Base-by-base conservation (phyloP, 2,329 filamentous ascomycete genomes). In the Ophiosphaerella narmari region DNA sequence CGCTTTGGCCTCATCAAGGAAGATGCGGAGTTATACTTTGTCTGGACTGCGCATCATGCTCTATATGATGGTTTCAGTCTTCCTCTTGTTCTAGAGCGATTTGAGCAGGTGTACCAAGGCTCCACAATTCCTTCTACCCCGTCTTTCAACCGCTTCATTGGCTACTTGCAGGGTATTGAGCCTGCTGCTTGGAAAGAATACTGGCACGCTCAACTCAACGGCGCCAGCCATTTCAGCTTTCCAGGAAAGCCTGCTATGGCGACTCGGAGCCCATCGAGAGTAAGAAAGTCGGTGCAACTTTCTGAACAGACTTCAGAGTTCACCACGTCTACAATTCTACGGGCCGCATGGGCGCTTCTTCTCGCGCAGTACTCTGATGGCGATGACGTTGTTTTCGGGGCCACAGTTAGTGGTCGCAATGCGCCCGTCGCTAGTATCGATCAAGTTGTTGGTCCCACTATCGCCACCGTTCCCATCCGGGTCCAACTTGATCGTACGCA, bases 1-100 rank as follows among this genome's bases (percentile, higher is more conserved):
- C 75, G 78, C 7, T 81, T 77, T 43, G 77, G 75, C 4, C 60
- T 81, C 12, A 67, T 48, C 16, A 48, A 48, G 26, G 18, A 41
- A 9, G 48, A 48, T 12, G 16, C 23, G 11, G 33, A 5, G 11
- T 44, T 38, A 18, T 78, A 76, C 45, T 60, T 83, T n/a, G 50
- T 81, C 6, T 69, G 95, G 1, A 91, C 89, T 0, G 84, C 95
- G 34, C 82, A 91, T 0, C 91, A 96, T 71, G 89, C 90, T 2
- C 78, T 95, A n/a, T 96, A 96, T 57, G 91, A 96, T 63, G 91
- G 91, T 0, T 90, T 86, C 82, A 94, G 90, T 7, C 34, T 44
- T 52, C 33, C 33, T 35, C 33, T 35, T 7, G 6, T 41, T 47
- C 13, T 32, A 33, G 5, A 41, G 35, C 39, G 43, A 29, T 21